Evolutionary conservation across 345 rosid species (phyloP).

Genomic region (Kandelia obovata): DNA sequence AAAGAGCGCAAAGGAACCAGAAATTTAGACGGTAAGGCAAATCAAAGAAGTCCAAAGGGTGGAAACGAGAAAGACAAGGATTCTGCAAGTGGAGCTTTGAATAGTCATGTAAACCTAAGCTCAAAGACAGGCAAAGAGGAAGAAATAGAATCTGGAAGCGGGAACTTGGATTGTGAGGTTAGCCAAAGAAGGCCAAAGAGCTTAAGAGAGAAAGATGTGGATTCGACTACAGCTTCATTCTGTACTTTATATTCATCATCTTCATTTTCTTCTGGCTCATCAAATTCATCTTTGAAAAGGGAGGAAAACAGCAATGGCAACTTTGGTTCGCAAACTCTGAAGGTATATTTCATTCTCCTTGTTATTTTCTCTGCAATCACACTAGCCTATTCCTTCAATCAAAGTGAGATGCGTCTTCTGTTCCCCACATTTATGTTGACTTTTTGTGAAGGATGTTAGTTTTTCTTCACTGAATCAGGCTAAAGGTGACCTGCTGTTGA

Average conservation of each 20-base stretch:
- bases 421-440: not conserved
- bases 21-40: not conserved
- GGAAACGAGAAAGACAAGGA: constrained; percentile 7
- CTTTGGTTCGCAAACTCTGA: constrained; percentile 15
- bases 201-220: constrained; percentile 9
- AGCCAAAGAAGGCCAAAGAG: constrained; percentile 6
- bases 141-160: constrained; percentile 7
- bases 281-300: constrained; percentile 21
- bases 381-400: not conserved
- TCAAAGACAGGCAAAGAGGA: constrained; percentile 9
- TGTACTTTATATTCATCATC: constrained; percentile 19
- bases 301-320: constrained; percentile 19
- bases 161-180: not conserved
- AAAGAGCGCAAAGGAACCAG: constrained; percentile 18
- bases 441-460: constrained; percentile 4
- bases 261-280: constrained; percentile 20
- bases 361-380: not conserved
- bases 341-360: constrained; percentile 16
- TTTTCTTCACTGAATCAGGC: constrained; percentile 33
- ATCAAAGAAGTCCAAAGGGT: constrained; percentile 8
- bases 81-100: constrained; percentile 3
- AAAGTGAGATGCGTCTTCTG: not conserved
- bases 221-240: constrained; percentile 10
- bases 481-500: constrained; percentile 18
- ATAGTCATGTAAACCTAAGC: not conserved